Evolutionary conservation across 2,329 filamentous ascomycete species (phyloP).

Genomic region (Xylariaceae sp.): DNA sequence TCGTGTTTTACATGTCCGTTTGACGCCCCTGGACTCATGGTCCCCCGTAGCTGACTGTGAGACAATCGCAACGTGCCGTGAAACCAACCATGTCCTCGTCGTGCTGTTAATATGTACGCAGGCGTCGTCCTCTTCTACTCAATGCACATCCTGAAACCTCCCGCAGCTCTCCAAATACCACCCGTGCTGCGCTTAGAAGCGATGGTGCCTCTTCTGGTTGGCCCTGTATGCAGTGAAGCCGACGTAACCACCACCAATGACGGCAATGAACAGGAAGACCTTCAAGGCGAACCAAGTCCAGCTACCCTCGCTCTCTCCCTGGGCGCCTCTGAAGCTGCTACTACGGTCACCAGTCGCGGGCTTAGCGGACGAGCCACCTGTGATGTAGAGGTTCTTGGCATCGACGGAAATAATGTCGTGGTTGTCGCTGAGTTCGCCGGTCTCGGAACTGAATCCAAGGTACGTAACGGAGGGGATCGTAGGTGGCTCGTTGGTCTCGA

Average conservation of each 20-base stretch:
- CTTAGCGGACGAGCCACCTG: constrained; percentile 43
- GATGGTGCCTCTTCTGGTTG: constrained; percentile 54
- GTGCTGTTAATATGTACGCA: constrained; percentile 26
- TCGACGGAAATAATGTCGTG: constrained; percentile 89
- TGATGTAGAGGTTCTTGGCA: constrained; percentile 81
- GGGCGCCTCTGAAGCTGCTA: constrained; percentile 28
- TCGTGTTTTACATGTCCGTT: constrained; percentile 29
- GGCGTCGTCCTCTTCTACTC: constrained; percentile 7
- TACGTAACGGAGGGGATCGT: constrained; percentile 74
- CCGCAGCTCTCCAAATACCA: background rate
- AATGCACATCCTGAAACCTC: constrained; percentile 6
- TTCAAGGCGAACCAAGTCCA: constrained; percentile 70
- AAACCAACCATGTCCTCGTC: constrained; percentile 14
- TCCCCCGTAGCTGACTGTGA: constrained; percentile 15
- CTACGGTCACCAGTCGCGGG: constrained; percentile 36
- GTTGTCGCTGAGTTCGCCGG: constrained; percentile 93
- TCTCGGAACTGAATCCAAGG: constrained; percentile 78
- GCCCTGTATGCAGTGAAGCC: constrained; percentile 80
- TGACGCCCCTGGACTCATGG: constrained; percentile 23
- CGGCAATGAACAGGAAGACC: constrained; percentile 67
- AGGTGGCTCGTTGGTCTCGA: constrained; percentile 64
- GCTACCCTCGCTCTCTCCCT: constrained; percentile 43
- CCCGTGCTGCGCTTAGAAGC: constrained; percentile 40
- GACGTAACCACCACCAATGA: constrained; percentile 70
- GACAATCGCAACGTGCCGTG: constrained; percentile 17